Percentiles rank a stretch among this genome's conserved stretches.
Conservation (phyloP, 1,284 basidiomycete genomes). For the Wallemia ichthyophaga region DNA sequence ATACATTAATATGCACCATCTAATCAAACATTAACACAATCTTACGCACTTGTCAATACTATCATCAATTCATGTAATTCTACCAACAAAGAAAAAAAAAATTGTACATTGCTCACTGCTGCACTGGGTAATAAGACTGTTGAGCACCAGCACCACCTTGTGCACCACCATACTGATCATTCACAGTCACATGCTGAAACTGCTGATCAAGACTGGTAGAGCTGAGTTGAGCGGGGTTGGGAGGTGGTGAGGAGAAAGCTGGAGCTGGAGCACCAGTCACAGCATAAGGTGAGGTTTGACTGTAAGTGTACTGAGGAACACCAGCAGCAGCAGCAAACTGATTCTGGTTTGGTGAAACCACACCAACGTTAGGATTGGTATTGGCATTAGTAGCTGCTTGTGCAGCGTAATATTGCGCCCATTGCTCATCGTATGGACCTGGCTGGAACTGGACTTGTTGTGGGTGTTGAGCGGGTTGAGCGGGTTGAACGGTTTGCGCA, state of each 20-base stretch:
- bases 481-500: constrained; percentile 8
- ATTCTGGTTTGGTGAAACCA: background rate
- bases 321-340: too few relatives aligned
- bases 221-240: too few relatives aligned
- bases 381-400: background rate
- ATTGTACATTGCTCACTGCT: too few relatives aligned
- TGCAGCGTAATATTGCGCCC: constrained; percentile 1
- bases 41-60: too few relatives aligned
- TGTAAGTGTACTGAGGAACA: too few relatives aligned
- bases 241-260: background rate
- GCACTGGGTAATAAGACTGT: background rate
- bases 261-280: background rate
- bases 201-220: background rate
- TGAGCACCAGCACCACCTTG: background rate
- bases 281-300: background rate
- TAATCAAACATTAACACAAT: too few relatives aligned
- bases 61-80: too few relatives aligned
- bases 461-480: constrained; percentile 5
- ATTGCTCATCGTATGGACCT: constrained; percentile 4
- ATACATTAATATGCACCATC: too few relatives aligned
- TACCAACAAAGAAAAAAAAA: too few relatives aligned
- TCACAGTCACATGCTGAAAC: background rate
- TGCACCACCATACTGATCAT: background rate
- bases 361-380: too few relatives aligned
- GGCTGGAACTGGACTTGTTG: constrained; percentile 6